Conservation (phyloP, 805 yeast species). For the Brettanomyces sp. region DNA sequence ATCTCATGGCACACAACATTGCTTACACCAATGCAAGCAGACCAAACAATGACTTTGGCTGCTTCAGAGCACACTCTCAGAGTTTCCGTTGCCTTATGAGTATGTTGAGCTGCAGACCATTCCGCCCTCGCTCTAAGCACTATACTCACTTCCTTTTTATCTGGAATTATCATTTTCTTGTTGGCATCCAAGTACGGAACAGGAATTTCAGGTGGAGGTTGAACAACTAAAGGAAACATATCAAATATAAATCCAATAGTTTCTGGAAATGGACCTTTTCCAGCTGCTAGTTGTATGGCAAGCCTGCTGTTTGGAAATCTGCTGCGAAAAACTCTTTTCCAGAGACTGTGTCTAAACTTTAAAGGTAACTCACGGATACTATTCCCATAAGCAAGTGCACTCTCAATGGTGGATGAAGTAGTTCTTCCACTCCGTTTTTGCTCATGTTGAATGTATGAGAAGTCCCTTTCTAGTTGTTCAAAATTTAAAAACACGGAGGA, state of each 20-base stretch:
- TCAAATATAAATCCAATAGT: constrained; percentile 26
- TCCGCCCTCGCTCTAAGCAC: constrained; percentile 27
- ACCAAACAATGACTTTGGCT: constrained; percentile 25
- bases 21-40: constrained; percentile 15
- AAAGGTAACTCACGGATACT: constrained; percentile 7
- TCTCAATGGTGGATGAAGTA: background rate
- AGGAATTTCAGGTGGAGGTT: constrained; percentile 35
- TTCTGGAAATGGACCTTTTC: constrained; percentile 19
- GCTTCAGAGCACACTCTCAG: constrained; percentile 29
- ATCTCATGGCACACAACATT: constrained; percentile 19
- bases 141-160: constrained; percentile 24
- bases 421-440: too few species aligned
- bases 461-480: background rate
- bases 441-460: too few species aligned
- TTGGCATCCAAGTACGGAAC: constrained; percentile 34
- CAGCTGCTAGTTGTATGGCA: constrained; percentile 7
- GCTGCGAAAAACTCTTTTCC: constrained; percentile 12
- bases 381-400: background rate
- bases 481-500: background rate
- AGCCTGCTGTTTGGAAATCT: constrained; percentile 14
- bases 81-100: constrained; percentile 33
- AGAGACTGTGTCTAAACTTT: constrained; percentile 7
- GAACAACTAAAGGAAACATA: constrained; percentile 19
- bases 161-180: constrained; percentile 30
- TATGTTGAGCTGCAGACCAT: constrained; percentile 28